Base-by-base conservation (phyloP, 2,329 filamentous ascomycete genomes). In the Triangularia setosa region DNA sequence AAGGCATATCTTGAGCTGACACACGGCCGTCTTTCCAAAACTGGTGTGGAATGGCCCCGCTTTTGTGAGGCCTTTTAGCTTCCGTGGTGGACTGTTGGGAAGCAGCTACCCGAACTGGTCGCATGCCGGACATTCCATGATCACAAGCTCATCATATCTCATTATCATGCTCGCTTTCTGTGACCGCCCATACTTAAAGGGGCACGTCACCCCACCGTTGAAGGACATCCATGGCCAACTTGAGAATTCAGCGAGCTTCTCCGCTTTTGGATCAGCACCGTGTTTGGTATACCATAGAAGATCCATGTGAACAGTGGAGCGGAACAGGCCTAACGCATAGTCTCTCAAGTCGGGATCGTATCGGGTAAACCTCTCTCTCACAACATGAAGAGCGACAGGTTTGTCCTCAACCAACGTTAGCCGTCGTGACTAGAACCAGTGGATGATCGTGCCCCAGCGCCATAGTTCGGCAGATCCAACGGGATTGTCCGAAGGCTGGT, bases 161-260 rank as follows among this genome's bases (percentile, higher is more conserved):
- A 28, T 21, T 14, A 28, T 12, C 54, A 57, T 57, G 7, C 54
- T 33, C 25, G 14, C 2, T 23, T 28, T 23, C n/a, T 18, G 54
- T 57, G 54, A 4, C 1, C 24, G 23, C 12, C 54, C 28, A 18
- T 57, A 57, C 54, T 57, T 57, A 7, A 27, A 30, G 28, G 25
- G 54, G 28, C 28, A 57, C 6, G 12, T 30, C 5, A 57, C 54
- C 1, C 21, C 54, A 1, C 54, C 54, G 24, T 57, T 23, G 28
- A 57, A 57, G 5, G 54, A 33, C 54, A 57, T 57, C 54, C 54
- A 57, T 5, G 54, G 14, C 54, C 54, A 57, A 18, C 54, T 57
- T 23, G 54, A 23, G 7, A 57, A 33, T 18, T 57, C 23, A n/a
- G 24, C 2, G 2, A 57, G 54, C 12, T 21, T 1, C 5, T 25